phyloP scores from a whole-genome alignment of 306 rosid species.

The Coriaria nepalensis region DNA sequence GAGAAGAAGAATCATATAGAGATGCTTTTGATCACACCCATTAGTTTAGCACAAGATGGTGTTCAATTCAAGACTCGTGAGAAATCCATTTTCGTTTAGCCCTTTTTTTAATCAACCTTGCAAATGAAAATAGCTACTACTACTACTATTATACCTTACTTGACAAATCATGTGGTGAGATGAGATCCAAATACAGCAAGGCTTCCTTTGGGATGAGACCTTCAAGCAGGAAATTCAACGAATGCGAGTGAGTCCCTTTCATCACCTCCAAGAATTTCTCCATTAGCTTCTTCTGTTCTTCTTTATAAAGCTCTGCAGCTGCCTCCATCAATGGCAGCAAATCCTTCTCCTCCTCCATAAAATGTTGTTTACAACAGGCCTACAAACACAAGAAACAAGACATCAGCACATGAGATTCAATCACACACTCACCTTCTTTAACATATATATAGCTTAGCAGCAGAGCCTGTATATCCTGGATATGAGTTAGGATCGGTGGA shows the following conservation, averaged over 20 bases:
- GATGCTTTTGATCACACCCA: no score
- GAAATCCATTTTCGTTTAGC: no score
- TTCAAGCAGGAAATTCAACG: constrained; percentile 57
- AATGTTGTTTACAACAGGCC: constrained; percentile 61
- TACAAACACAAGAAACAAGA: constrained; percentile 12
- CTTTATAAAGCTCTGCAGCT: constrained; percentile 52
- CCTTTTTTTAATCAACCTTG: no score
- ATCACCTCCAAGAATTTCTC: constrained; percentile 63
- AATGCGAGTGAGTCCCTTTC: constrained; percentile 60
- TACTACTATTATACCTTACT: no score
- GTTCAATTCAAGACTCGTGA: no score
- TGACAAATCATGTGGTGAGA: constrained; percentile 4
- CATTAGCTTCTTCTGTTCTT: constrained; percentile 33
- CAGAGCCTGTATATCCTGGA: no score
- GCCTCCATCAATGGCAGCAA: constrained; percentile 64
- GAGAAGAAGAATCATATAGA: no score
- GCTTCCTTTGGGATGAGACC: constrained; percentile 65
- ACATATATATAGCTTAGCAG: background rate
- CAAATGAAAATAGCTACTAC: no score
- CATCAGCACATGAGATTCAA: background rate
- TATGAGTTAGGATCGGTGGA: no score
- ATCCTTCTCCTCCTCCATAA: constrained; percentile 58
- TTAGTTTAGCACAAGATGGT: no score
- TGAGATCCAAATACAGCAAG: constrained; percentile 65
- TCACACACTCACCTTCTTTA: background rate